These are phyloP conservation scores for Apiospora arundinis DNA, from an alignment of 2,329 filamentous ascomycete species.

Conservation along the genomic window DNA sequence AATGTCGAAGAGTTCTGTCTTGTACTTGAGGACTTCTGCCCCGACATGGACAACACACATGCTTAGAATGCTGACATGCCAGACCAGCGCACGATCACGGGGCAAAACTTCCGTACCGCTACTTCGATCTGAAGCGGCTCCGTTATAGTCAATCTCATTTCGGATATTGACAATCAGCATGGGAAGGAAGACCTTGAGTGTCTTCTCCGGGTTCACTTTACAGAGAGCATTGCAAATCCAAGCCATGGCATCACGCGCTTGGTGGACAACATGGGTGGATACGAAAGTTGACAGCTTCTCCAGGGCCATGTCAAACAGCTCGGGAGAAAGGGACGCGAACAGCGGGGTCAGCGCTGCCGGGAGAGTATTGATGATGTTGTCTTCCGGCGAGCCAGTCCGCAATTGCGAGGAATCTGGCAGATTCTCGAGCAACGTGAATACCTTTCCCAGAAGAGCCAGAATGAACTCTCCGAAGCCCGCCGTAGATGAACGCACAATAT, in stretches of 20 bases:
- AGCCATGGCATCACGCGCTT: slow-evolving; percentile 96
- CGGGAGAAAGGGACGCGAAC: slow-evolving; percentile 87
- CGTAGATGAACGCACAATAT: slow-evolving; percentile 90
- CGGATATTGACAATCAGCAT: slow-evolving; percentile 91
- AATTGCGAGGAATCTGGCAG: slow-evolving; percentile 88
- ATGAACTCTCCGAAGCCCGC: slow-evolving; percentile 94
- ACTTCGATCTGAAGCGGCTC: slow-evolving; percentile 91
- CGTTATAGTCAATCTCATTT: slow-evolving; percentile 96
- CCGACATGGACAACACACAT: slow-evolving; percentile 99
- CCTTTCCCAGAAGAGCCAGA: slow-evolving; percentile 86
- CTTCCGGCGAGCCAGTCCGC: slow-evolving; percentile 89
- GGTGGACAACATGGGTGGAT: slow-evolving; percentile 92
- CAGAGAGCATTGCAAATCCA: slow-evolving; percentile 97
- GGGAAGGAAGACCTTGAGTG: slow-evolving; percentile 87
- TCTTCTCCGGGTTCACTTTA: slow-evolving; percentile 94
- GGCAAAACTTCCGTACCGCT: slow-evolving; percentile 93
- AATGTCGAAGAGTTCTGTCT: slow-evolving; percentile 87
- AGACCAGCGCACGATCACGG: slow-evolving; percentile 89
- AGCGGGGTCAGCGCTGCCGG: slow-evolving; percentile 90
- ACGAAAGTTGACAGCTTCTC: slow-evolving; percentile 94
- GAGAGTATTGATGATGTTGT: slow-evolving; percentile 94
- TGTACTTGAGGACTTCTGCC: slow-evolving; percentile 85
- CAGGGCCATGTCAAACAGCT: slow-evolving; percentile 89
- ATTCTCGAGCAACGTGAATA: slow-evolving; percentile 95
- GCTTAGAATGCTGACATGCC: slow-evolving; percentile 95